phyloP scores from a whole-genome alignment of 192 early-diverging fungal species.

The Lobulomyces angularis region DNA sequence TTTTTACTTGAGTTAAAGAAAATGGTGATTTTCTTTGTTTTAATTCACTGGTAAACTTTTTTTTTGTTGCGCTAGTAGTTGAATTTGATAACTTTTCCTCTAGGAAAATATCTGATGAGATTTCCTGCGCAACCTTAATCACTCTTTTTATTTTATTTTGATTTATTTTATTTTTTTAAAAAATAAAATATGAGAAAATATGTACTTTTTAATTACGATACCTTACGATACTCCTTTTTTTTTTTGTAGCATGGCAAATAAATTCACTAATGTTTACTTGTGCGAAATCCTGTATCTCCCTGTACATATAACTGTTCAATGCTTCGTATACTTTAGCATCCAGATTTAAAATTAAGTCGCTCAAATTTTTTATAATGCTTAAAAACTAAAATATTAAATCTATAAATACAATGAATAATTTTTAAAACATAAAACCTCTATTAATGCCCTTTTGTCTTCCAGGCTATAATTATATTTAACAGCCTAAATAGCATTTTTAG shows the following conservation, averaged over 20 bases:
- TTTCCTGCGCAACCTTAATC: conserved; percentile 1
- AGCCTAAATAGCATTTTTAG: conserved; percentile 14
- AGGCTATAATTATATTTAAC: conserved; percentile 31
- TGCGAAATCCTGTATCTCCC: conserved; percentile 20
- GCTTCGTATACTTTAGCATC: conserved; percentile 9
- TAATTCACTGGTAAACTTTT: not conserved
- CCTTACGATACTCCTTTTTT: conserved; percentile 21
- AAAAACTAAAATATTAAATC: conserved; percentile 16
- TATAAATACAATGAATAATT: not conserved
- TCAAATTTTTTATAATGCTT: conserved; percentile 32
- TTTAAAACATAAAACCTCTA: conserved; percentile 17
- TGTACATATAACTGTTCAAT: conserved; percentile 22
- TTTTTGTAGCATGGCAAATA: conserved; percentile 18
- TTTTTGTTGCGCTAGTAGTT: too few species aligned
- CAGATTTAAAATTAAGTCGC: conserved; percentile 9
- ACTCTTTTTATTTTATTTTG: not conserved
- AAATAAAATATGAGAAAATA: not conserved
- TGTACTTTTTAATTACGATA: conserved; percentile 5
- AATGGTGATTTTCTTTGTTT: conserved; percentile 2
- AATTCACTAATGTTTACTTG: conserved; percentile 16
- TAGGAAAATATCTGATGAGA: not conserved
- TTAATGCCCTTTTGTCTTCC: conserved; percentile 26
- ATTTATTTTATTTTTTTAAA: not conserved
- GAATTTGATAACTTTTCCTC: too few species aligned
- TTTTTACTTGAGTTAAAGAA: conserved; percentile 1